Evolutionary conservation across 2,329 filamentous ascomycete genomes (phyloP), one percentile per base, ranked within the genome.

Genomic region (Fusarium beomiforme): DNA sequence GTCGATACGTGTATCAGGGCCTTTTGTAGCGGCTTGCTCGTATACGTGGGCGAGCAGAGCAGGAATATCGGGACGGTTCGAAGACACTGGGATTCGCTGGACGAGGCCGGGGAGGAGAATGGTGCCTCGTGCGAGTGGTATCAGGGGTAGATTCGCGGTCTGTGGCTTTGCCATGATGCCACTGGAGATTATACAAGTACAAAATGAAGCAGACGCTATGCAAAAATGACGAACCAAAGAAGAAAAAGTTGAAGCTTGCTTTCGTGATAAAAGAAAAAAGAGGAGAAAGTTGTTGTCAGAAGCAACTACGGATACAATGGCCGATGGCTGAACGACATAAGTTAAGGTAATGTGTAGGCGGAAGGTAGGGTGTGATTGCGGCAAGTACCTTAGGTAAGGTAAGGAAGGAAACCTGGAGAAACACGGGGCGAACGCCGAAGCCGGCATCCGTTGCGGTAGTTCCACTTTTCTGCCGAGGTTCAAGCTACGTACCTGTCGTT

Each of bases 31-130:
- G 31, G 91, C 91, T 74, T 91, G 90, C 76, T 92, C 92, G 82
- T 97, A 95, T 66, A 97, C 89, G 74, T 92, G 91, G 23, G 94
- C 93, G 62, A 99, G 90, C 46, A 98, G 89, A 54, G 95, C 93
- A 57, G 94, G 92, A 73, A 98, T 92, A 81, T 98, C 96, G 73
- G 93, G 90, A 55, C 95, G 93, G 80, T 91, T 87, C 39, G 87
- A 91, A 42, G 91, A 90, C 56, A 98, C 91, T 59, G 93, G 90
- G 72, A 98, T 92, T 75, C 95, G 92, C 75, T 97, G 88, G 54
- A 95, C 90, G 61, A 95, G 90, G 69, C 94, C 94, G 7, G 96
- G 96, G 13, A 97, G 88, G 42, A 98, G 89, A 73, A 98, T 92
- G 69, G 90, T 89, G 72, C 92, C 92, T 77, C 91, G 90, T 57